Base-by-base conservation (phyloP, 352 stramenopile genomes). In the Phytopythium chamaehyphon region DNA sequence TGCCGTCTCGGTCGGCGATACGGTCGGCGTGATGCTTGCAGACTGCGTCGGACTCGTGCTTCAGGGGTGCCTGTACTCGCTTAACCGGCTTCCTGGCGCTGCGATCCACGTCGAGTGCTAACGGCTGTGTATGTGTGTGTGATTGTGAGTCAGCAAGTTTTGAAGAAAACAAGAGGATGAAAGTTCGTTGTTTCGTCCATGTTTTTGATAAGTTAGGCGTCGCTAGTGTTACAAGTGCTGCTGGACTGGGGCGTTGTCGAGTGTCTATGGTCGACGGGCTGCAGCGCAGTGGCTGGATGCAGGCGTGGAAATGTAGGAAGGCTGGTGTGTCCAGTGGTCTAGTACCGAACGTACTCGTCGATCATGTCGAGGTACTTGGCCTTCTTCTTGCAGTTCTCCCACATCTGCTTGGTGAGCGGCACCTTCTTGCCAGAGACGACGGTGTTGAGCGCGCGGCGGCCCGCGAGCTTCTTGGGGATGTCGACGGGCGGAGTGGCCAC, bases 11-110 rank as follows among this genome's bases (percentile, higher is more conserved):
- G 72, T 98, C 10, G 87, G 85, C 8, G 88, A 97, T 47, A 90
- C 78, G 28, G 49, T 96, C 37, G 93, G 93, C 9, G 86, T 98
- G 49, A 81, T 97, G 60, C 53, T 96, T 36, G 89, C 90, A 7
- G 91, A 98, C 65, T 78, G 93, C 51, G 59, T 70, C 4, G 86
- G 90, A 1, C 62, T 98, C 16, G 84, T 96, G 45, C 64, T 98
- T 21, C 93, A 98, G 59, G 82, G 83, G 31, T 98, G 90, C 57
- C 72, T 98, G 31, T 98, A 97, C 61, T 88, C 83, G 15, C 69
- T 87, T 39, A 89, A 93, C 45, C 61, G 65, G 7, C 62, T 93
- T 3, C 73, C 79, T 16, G 79, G 79, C n/a, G 77, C 77, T 3
- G 70, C 79, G 11, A 62, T 90, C 26, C 51, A 73, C 47, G 61